Evolutionary conservation across 1,284 basidiomycete genomes (phyloP).

Genomic region (Austroboletus olivaceoglutinosus): DNA sequence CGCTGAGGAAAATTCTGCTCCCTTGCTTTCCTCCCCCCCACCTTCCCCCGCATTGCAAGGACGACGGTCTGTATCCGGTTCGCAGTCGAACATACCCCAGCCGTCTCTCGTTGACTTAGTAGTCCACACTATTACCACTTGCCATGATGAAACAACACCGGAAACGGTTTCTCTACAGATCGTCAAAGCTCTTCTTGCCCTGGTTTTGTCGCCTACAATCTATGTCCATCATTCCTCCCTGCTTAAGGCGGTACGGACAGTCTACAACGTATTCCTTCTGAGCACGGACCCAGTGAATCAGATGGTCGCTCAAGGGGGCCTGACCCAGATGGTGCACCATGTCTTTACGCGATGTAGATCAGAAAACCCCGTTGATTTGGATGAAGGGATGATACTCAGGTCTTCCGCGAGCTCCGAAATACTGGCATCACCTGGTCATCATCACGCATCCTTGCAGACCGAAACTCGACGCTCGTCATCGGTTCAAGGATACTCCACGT

Average conservation of each 20-base stretch:
- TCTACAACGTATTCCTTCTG: slow-evolving; percentile 94
- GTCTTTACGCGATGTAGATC: slow-evolving; percentile 79
- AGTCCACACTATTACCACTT: slow-evolving; percentile 90
- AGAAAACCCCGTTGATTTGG: slow-evolving; percentile 32
- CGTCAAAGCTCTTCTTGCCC: slow-evolving; percentile 87
- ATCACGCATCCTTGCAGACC: slow-evolving; percentile 3
- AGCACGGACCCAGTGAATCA: slow-evolving; percentile 90
- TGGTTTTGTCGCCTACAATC: slow-evolving; percentile 83
- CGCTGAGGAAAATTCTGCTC: slow-evolving; percentile 48
- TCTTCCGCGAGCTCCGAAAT: slow-evolving; percentile 28
- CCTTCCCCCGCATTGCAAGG: slow-evolving; percentile 59
- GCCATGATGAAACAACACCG: slow-evolving; percentile 84
- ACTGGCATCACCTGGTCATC: slow-evolving; percentile 10
- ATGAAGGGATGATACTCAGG: slow-evolving; percentile 19
- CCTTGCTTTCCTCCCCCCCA: slow-evolving; percentile 57
- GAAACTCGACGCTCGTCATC: slow-evolving; percentile 14
- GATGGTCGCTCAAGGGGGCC: slow-evolving; percentile 93
- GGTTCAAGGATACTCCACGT: slow-evolving; percentile 1
- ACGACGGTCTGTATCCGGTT: slow-evolving; percentile 45
- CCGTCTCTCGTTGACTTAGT: slow-evolving; percentile 86
- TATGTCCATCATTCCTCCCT: slow-evolving; percentile 92
- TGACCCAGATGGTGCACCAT: slow-evolving; percentile 97
- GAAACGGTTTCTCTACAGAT: slow-evolving; percentile 92
- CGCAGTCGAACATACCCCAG: slow-evolving; percentile 52
- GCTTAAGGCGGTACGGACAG: slow-evolving; percentile 91